Base-by-base conservation (phyloP, 2,329 filamentous ascomycete genomes). In the Exutisphaerella laricina region DNA sequence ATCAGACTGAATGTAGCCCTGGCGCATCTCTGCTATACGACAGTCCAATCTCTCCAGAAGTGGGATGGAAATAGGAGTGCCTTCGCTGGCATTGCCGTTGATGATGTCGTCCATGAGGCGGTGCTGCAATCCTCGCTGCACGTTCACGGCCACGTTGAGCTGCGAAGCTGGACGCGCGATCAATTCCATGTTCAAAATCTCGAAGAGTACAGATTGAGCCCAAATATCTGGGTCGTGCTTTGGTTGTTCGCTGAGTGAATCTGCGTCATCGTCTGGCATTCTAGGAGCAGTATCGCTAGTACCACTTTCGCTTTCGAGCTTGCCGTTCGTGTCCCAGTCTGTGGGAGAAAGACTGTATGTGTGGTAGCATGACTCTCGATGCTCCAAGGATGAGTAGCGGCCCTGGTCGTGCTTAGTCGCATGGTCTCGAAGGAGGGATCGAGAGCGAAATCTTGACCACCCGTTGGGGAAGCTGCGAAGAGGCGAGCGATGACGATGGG, bases 111-210 rank as follows among this genome's bases (percentile, higher is more conserved):
- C 9, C 39, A 41, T 41, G 18, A 41, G 21, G 20, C 17, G 29
- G 10, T 28, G 8, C 5, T 18, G 20, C 9, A 41, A 22, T 20
- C 35, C 29, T 5, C 16, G 16, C 14, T 34, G 39, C 6, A 41
- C 30, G 10, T 29, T 8, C 14, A 20, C 6, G 13, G 16, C 26
- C 2, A 34, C 39, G 9, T 34, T 31, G 22, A 41, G 26, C 29
- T 10, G 13, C 7, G n/a, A 25, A 3, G 9, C 13, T 26, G 30
- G 39, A 25, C 39, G 30, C 4, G 29, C 20, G 12, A 21, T 16
- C 30, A 34, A 34, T 14, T 41, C 39, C 31, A 41, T 41, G 7
- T 34, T 2, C 12, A 41, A 14, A 13, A 41, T 41, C 14, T 34
- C 30, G 21, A 6, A 14, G 4, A 41, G 13, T 3, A 41, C 33